Conservation (phyloP, 2,329 filamentous ascomycete genomes). For the Cryphonectria japonica region DNA sequence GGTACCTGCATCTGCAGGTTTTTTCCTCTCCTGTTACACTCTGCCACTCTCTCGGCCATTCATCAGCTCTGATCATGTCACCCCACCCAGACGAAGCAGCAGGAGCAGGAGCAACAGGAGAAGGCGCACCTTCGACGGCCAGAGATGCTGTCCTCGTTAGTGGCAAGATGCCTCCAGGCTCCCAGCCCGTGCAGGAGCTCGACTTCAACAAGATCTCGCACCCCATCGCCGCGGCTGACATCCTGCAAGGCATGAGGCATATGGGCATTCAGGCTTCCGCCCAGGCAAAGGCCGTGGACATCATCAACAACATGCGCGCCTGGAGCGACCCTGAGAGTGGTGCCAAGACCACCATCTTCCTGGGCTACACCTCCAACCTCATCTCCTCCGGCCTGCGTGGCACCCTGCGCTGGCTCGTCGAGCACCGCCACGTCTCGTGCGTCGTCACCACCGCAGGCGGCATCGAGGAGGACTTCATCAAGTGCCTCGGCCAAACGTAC, state of each 20-base stretch:
- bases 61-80: background rate
- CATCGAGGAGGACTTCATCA: constrained; percentile 97
- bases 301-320: constrained; percentile 91
- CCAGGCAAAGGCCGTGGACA: constrained; percentile 83
- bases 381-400: constrained; percentile 95
- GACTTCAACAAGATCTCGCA: constrained; percentile 85
- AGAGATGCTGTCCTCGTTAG: constrained; percentile 83
- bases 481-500: constrained; percentile 93
- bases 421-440: constrained; percentile 89
- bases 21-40: background rate
- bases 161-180: constrained; percentile 77
- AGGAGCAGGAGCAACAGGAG: constrained; percentile 42
- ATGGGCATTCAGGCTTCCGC: constrained; percentile 79
- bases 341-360: constrained; percentile 86
- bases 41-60: background rate
- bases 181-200: constrained; percentile 84
- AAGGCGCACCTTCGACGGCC: constrained; percentile 60
- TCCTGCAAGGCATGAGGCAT: constrained; percentile 78
- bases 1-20: background rate
- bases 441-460: constrained; percentile 96
- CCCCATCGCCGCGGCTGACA: constrained; percentile 82
- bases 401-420: constrained; percentile 86
- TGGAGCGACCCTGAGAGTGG: constrained; percentile 82
- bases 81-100: background rate
- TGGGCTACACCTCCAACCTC: constrained; percentile 96